These are phyloP conservation scores for Helenozyma rhizophorensis DNA, from an alignment of 805 yeast genomes.

Conservation along the genomic window DNA sequence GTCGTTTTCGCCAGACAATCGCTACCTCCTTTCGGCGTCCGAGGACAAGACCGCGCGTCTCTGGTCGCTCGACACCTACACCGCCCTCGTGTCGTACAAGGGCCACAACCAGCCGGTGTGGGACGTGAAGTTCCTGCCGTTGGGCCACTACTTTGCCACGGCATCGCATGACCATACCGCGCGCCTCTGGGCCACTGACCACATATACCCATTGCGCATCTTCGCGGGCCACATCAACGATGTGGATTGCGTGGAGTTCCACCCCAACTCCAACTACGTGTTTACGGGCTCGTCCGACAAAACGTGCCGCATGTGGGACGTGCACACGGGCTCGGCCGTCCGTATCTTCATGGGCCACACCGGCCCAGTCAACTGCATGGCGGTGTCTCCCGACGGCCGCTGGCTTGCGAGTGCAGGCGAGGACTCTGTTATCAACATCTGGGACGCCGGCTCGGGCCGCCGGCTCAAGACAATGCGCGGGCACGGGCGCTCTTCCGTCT, in stretches of 20 bases:
- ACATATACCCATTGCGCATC: slow-evolving; percentile 89
- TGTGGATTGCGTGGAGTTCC: slow-evolving; percentile 92
- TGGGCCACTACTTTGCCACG: slow-evolving; percentile 97
- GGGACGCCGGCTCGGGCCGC: slow-evolving; percentile 94
- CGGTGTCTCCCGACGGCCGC: slow-evolving; percentile 95
- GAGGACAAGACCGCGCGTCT: slow-evolving; percentile 90
- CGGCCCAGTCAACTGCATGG: slow-evolving; percentile 79
- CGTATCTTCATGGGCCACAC: slow-evolving; percentile 90
- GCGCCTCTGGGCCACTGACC: slow-evolving; percentile 96
- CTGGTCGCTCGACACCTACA: slow-evolving; percentile 91
- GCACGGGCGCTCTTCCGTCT: slow-evolving; percentile 82
- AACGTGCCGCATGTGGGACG: slow-evolving; percentile 98
- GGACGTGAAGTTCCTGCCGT: slow-evolving; percentile 93
- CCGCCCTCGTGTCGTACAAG: slow-evolving; percentile 87
- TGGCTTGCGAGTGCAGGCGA: slow-evolving; percentile 96
- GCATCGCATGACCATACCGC: slow-evolving; percentile 98
- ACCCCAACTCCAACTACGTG: slow-evolving; percentile 92
- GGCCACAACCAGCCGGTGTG: slow-evolving; percentile 97
- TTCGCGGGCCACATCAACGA: slow-evolving; percentile 97
- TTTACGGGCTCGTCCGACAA: slow-evolving; percentile 95
- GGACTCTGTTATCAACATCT: slow-evolving; percentile 79
- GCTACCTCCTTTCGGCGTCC: slow-evolving; percentile 73
- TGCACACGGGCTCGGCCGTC: slow-evolving; percentile 81
- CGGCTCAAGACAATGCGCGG: slow-evolving; percentile 89
- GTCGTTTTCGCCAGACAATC: slow-evolving; percentile 86